Evolutionary conservation across 116 monocot genomes (phyloP).

Genomic region (Cymodocea nodosa): DNA sequence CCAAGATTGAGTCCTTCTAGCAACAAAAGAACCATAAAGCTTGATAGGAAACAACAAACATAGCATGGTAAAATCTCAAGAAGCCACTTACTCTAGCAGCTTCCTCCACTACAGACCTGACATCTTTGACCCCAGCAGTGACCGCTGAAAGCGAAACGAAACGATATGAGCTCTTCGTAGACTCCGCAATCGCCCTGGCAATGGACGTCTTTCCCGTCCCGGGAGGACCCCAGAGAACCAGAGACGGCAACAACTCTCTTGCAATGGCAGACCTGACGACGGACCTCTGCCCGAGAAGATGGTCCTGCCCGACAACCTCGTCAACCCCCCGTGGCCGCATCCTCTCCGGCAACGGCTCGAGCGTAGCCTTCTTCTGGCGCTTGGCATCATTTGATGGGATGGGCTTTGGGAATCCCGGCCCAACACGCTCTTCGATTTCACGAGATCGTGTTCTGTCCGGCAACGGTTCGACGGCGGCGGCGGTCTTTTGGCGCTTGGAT

Average conservation of each 20-base stretch:
- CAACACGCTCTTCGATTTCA: slow-evolving; percentile 31
- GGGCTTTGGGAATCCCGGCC: slow-evolving; percentile 37
- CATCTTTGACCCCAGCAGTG: slow-evolving; percentile 50
- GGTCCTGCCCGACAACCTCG: slow-evolving; percentile 60
- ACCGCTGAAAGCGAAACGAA: slow-evolving; percentile 72
- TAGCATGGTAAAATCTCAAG: background rate
- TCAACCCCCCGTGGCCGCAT: slow-evolving; percentile 51
- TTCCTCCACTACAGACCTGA: slow-evolving; percentile 37
- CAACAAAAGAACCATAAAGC: background rate
- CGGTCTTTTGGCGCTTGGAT: background rate
- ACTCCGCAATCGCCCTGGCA: slow-evolving; percentile 46
- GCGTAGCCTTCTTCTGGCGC: slow-evolving; percentile 1
- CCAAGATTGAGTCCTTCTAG: no score
- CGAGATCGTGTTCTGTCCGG: slow-evolving; percentile 50
- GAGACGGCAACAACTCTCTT: slow-evolving; percentile 35
- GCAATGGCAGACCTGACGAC: slow-evolving; percentile 27
- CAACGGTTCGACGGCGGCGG: background rate
- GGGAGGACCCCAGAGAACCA: slow-evolving; percentile 80
- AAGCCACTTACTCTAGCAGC: slow-evolving; percentile 1
- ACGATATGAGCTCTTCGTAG: slow-evolving; percentile 6
- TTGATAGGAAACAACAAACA: background rate
- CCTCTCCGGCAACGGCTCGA: slow-evolving; percentile 30
- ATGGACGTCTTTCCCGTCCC: slow-evolving; percentile 75
- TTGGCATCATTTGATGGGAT: background rate
- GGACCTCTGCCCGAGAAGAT: slow-evolving; percentile 46